phyloP scores from a whole-genome alignment of 2,329 filamentous ascomycete genomes.

The Coniochaeta prunicola region DNA sequence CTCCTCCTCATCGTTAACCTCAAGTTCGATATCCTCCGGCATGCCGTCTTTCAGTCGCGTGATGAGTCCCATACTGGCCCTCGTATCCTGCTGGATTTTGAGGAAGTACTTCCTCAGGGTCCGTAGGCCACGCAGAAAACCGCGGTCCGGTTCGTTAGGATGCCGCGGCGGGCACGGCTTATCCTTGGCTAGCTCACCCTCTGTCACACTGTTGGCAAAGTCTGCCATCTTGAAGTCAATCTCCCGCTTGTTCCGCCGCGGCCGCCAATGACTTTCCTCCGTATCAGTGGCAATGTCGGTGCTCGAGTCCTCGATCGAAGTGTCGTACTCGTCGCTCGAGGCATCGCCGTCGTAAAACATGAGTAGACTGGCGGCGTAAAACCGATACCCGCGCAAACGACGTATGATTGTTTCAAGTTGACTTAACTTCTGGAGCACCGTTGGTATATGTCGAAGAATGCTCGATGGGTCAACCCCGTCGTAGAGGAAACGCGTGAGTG shows the following conservation, averaged over 20 bases:
- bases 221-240: slow-evolving; percentile 97
- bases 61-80: slow-evolving; percentile 40
- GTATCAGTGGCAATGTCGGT: slow-evolving; percentile 53
- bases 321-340: slow-evolving; percentile 44
- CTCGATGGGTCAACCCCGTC: slow-evolving; percentile 77
- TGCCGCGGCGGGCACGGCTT: slow-evolving; percentile 73
- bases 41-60: slow-evolving; percentile 9
- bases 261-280: slow-evolving; percentile 39
- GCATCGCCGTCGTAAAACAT: slow-evolving; percentile 93
- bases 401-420: slow-evolving; percentile 78
- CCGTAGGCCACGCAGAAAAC: slow-evolving; percentile 79
- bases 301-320: slow-evolving; percentile 47
- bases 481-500: slow-evolving; percentile 82
- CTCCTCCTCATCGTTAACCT: slow-evolving; percentile 17
- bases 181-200: slow-evolving; percentile 58
- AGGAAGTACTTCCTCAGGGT: slow-evolving; percentile 79
- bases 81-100: slow-evolving; percentile 74
- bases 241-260: slow-evolving; percentile 44
- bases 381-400: slow-evolving; percentile 75
- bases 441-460: slow-evolving; percentile 79
- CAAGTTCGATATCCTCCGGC: slow-evolving; percentile 6
- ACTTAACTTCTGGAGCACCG: slow-evolving; percentile 75
- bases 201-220: slow-evolving; percentile 95
- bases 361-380: slow-evolving; percentile 90
- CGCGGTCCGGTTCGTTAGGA: slow-evolving; percentile 73